phyloP scores from a whole-genome alignment of 768 basidiomycete species.

The Macrolepiota albuminosa region DNA sequence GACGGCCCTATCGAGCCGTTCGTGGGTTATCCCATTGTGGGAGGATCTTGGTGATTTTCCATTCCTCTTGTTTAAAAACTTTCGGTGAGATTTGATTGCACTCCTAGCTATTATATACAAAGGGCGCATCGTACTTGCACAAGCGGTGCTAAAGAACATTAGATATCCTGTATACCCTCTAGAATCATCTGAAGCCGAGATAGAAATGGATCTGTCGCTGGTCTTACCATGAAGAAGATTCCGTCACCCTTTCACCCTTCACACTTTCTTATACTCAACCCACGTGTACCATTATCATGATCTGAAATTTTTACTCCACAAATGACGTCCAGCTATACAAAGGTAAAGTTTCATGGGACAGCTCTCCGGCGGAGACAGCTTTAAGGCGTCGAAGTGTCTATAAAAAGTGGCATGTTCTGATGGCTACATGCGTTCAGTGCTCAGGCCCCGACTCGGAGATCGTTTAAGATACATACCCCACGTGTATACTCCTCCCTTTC shows the following conservation, averaged over 20 bases:
- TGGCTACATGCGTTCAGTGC: too few species aligned
- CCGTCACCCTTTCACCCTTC: neutral
- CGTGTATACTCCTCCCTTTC: too few species aligned
- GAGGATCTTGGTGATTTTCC: constrained; percentile 26
- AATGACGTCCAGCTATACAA: constrained; percentile 38
- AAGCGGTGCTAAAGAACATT: constrained; percentile 37
- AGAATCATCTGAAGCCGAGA: constrained; percentile 32
- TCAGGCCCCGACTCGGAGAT: too few species aligned
- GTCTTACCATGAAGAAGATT: constrained; percentile 44
- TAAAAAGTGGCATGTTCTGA: too few species aligned
- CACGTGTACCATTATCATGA: constrained; percentile 16
- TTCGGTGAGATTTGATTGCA: neutral
- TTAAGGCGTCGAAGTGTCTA: too few species aligned
- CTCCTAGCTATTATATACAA: constrained; percentile 33
- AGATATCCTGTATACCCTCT: constrained; percentile 38
- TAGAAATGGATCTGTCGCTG: constrained; percentile 43
- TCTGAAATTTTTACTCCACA: constrained; percentile 42
- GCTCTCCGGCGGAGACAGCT: too few species aligned
- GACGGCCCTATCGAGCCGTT: neutral
- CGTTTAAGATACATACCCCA: too few species aligned
- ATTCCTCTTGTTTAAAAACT: neutral
- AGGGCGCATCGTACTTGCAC: constrained; percentile 39
- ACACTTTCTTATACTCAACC: neutral
- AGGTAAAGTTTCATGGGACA: constrained; percentile 33
- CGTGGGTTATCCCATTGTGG: constrained; percentile 23